Base-by-base conservation (phyloP, 306 rosid genomes). In the Castanospermum australe region DNA sequence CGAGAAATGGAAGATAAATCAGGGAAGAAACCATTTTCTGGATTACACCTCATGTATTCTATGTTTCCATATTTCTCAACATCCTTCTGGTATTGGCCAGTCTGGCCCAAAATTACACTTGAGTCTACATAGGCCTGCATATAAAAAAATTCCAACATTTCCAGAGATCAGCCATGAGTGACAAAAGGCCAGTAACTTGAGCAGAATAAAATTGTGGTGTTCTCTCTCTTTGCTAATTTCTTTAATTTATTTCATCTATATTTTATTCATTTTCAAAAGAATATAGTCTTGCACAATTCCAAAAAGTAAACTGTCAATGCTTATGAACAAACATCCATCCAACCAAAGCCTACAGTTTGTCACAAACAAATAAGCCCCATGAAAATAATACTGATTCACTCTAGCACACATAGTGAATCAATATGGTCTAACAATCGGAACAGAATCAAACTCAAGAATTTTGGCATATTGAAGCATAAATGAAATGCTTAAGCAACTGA, bases 101-200 rank as follows among this genome's bases (percentile, higher is more conserved):
- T 82, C 84, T 83, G 97, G 55, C 95, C 95, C 79, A 89, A 84
- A 13, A 92, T 92, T 42, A 92, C 93, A 84, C 97, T 89, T 3
- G 95, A 84, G 79, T 92, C 97, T 75, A 89, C 84, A 73, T 90
- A 90, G 67, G 93, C 97, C 97, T 92, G 88, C 78, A 55, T 41
- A 75, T 64, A 41, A 79, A 17, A 47, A 76, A 45, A 25, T 17
- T 41, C 14, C n/a, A 33, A 33, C 64, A 45, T 47, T 76, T 36
- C 75, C 38, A 38, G 54, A 64, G 70, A 70, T 73, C 38, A 62
- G 51, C 67, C 67, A 66, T 55, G 60, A n/a, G n/a, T 45, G 62
- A 70, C 11, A 61, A 62, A 38, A 9, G 61, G 47, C 21, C 24
- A 51, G 21, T 24, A 33, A 76, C 66, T 5, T 47, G 22, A 33